A percentile compares a stretch with the other conserved stretches of the same genome.
These are phyloP conservation scores for Xylaria digitata DNA, from an alignment of 2,329 filamentous ascomycete genomes.

Conservation along the genomic window DNA sequence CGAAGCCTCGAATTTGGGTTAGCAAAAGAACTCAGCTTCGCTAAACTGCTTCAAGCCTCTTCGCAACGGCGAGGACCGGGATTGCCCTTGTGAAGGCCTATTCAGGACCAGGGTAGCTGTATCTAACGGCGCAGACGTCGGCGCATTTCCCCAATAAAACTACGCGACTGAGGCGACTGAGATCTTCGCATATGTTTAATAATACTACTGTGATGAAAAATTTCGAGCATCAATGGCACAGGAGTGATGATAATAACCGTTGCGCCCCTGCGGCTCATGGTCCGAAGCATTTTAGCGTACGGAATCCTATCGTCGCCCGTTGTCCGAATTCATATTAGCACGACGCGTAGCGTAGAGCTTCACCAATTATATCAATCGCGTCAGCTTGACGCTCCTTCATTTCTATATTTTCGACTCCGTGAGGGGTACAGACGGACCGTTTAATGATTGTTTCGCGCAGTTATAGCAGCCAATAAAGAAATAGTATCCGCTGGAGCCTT, in stretches of 20 bases:
- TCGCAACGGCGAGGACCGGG: slow-evolving; percentile 27
- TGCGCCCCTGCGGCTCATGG: not conserved
- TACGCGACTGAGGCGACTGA: slow-evolving; percentile 25
- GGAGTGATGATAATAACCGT: slow-evolving; percentile 14
- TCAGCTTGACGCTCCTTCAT: not conserved
- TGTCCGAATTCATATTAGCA: not conserved
- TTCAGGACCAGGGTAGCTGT: slow-evolving; percentile 22
- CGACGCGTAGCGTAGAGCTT: not conserved
- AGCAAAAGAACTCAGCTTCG: slow-evolving; percentile 11
- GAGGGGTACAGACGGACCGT: slow-evolving; percentile 7
- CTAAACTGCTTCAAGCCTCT: slow-evolving; percentile 25
- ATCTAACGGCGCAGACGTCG: slow-evolving; percentile 26
- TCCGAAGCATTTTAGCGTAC: not conserved
- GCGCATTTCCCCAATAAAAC: slow-evolving; percentile 26
- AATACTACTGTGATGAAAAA: slow-evolving; percentile 28
- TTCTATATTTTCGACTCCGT: not conserved
- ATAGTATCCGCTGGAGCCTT: not conserved
- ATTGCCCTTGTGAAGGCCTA: slow-evolving; percentile 26
- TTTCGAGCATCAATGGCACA: slow-evolving; percentile 4
- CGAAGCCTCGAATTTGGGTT: slow-evolving; percentile 13
- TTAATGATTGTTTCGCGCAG: not conserved
- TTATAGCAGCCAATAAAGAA: slow-evolving; percentile 6
- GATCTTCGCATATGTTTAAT: slow-evolving; percentile 8
- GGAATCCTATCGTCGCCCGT: not conserved
- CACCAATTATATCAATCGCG: not conserved